Base-by-base conservation (phyloP, 345 rosid genomes). In the Populus tremula region DNA sequence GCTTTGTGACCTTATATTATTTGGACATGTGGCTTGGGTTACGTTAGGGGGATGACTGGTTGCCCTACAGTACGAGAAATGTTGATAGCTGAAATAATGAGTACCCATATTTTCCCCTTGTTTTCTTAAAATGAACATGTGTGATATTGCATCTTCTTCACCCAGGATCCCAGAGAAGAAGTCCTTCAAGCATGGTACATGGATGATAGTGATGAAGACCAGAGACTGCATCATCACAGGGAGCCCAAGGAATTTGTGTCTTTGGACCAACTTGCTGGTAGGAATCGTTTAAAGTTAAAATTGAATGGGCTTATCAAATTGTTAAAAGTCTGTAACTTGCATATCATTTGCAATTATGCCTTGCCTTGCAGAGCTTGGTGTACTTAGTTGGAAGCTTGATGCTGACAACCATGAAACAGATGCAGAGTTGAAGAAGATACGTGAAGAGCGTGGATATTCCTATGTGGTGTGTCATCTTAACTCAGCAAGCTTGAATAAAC, bases 121-220 rank as follows among this genome's bases (percentile, higher is more conserved):
- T 12, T 61, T 38, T 27, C 21, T 23, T 61, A 16, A 61, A 14
- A 54, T n/a, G 25, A 67, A 41, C 17, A 8, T 63, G 27, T 29
- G 49, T 7, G 29, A 74, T 11, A 69, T 11, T 63, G 27, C 66
- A 39, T 27, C 17, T 29, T 27, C 64, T 41, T 67, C 8, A 31
- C 63, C 53, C 79, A 90, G 93, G 91, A 89, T 84, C 66, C 74
- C 17, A 90, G 89, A 71, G 94, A 89, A 81, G 98, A 93, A 77
- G 97, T 93, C 70, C 61, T 95, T 66, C 90, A 95, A 75, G 98
- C 96, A 75, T 93, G 99, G 97, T 93, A 92, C 83, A 91, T 93
- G 99, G 94, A 91, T 85, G 92, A 89, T 77, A 92, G 91, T 69
- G 66, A 89, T 47, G 94, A 91, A 66, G 98, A 93, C 72, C 99